Conservation (phyloP, 2,329 filamentous ascomycete species). For the Penicillium griseofulvum region DNA sequence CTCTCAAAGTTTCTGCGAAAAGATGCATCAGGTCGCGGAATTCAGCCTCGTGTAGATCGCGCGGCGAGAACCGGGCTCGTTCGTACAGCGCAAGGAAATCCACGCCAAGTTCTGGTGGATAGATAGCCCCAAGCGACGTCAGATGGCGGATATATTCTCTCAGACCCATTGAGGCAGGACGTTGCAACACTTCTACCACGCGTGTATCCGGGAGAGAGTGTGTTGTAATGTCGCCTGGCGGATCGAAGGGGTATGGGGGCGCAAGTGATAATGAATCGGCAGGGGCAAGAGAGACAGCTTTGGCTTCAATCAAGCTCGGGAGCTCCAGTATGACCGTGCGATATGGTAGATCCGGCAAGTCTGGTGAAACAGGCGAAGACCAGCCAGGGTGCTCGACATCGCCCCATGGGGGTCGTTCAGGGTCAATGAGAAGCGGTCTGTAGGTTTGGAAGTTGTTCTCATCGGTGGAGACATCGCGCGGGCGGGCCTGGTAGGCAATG, state of each 20-base stretch:
- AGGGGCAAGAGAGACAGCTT: slow-evolving; percentile 81
- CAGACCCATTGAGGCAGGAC: slow-evolving; percentile 68
- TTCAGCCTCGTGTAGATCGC: slow-evolving; percentile 63
- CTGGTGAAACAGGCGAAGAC: slow-evolving; percentile 73
- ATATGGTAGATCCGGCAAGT: slow-evolving; percentile 81
- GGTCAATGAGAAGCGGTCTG: slow-evolving; percentile 33
- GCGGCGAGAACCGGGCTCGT: slow-evolving; percentile 74
- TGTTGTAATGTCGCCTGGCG: slow-evolving; percentile 33
- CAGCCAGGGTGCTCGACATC: slow-evolving; percentile 83
- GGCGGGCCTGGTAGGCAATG: slow-evolving; percentile 74
- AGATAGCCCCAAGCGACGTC: slow-evolving; percentile 62
- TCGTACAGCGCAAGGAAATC: slow-evolving; percentile 77
- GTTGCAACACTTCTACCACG: slow-evolving; percentile 68
- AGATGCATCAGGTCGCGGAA: slow-evolving; percentile 80
- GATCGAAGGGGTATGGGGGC: slow-evolving; percentile 39
- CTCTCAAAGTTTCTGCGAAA: slow-evolving; percentile 76
- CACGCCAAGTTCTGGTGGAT: slow-evolving; percentile 49
- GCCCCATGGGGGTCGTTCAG: slow-evolving; percentile 67
- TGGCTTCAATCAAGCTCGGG: slow-evolving; percentile 86
- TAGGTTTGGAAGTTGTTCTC: slow-evolving; percentile 28
- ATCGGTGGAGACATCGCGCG: slow-evolving; percentile 57
- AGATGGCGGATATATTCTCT: slow-evolving; percentile 77
- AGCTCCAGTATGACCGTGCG: slow-evolving; percentile 76
- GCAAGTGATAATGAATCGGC: slow-evolving; percentile 48
- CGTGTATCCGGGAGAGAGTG: slow-evolving; percentile 59